Evolutionary conservation across 2,329 filamentous ascomycete genomes (phyloP).

Genomic region (Penicillium sp.): DNA sequence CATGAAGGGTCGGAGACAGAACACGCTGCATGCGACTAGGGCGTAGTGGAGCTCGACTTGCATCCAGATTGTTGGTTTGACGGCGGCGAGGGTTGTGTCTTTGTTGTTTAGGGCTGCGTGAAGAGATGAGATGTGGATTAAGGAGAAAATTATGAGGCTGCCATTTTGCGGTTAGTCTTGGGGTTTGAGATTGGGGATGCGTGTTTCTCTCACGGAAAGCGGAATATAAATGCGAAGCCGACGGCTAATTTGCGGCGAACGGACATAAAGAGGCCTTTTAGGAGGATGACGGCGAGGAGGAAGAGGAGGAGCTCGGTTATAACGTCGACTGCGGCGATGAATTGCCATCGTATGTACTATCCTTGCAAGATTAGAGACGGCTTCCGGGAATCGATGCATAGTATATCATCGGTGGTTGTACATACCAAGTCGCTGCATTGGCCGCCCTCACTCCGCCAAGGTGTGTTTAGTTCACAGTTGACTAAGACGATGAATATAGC

Average conservation of each 20-base stretch:
- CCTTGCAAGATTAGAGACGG: background rate
- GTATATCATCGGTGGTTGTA: background rate
- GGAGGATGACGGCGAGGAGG: slow-evolving; percentile 27
- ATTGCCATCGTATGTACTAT: slow-evolving; percentile 34
- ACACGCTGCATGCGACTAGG: slow-evolving; percentile 38
- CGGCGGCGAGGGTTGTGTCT: slow-evolving; percentile 36
- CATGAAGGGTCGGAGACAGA: slow-evolving; percentile 39
- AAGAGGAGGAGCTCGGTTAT: slow-evolving; percentile 36
- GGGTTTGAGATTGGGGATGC: background rate
- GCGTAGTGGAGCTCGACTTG: slow-evolving; percentile 38
- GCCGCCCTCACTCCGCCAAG: slow-evolving; percentile 32
- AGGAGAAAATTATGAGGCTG: slow-evolving; percentile 37
- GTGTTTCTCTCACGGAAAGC: slow-evolving; percentile 34
- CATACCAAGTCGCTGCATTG: slow-evolving; percentile 29
- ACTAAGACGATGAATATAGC: slow-evolving; percentile 43
- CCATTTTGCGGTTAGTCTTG: background rate
- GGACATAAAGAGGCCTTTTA: slow-evolving; percentile 34
- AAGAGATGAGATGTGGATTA: slow-evolving; percentile 37
- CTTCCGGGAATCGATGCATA: background rate
- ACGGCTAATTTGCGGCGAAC: slow-evolving; percentile 33
- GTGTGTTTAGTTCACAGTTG: slow-evolving; percentile 39
- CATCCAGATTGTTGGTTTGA: slow-evolving; percentile 36
- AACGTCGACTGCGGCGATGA: slow-evolving; percentile 37
- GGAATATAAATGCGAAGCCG: slow-evolving; percentile 34
- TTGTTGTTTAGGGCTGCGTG: slow-evolving; percentile 26